Percentiles rank a stretch among this genome's conserved stretches.
These are phyloP conservation scores for Metschnikowia continentalis DNA, from an alignment of 805 yeast species.

Conservation along the genomic window DNA sequence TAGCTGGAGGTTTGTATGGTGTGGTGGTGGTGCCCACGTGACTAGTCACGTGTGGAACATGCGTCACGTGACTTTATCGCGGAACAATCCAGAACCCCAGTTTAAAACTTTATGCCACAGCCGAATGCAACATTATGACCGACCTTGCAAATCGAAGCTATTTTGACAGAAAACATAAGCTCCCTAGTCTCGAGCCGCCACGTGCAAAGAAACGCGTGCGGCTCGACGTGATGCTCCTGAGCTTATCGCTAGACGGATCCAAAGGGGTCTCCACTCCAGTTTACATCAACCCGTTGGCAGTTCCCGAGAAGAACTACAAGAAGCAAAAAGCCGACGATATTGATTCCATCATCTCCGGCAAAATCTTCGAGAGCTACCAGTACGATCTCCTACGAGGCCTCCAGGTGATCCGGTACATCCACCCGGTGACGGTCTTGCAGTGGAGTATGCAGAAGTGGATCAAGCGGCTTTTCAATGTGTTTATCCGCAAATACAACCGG, in stretches of 20 bases:
- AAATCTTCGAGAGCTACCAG: conserved; percentile 22
- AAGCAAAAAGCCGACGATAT: conserved; percentile 7
- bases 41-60: neutral
- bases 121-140: neutral
- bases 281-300: conserved; percentile 13
- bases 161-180: neutral
- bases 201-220: conserved; percentile 23
- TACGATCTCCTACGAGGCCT: conserved; percentile 16
- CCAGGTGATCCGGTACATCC: conserved; percentile 24
- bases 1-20: neutral
- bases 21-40: neutral
- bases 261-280: neutral
- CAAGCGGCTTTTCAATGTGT: conserved; percentile 32
- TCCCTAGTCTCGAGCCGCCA: neutral
- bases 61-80: neutral
- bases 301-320: conserved; percentile 3
- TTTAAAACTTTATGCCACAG: neutral
- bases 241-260: conserved; percentile 19
- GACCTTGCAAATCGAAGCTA: neutral
- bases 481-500: conserved; percentile 27
- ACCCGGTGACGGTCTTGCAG: conserved; percentile 22
- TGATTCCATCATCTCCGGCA: conserved; percentile 21
- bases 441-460: conserved; percentile 34
- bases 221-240: conserved; percentile 27
- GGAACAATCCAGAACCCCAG: conserved; percentile 2